Evolutionary conservation across 106 monocot genomes (phyloP).

Genomic region (Acorus calamus): DNA sequence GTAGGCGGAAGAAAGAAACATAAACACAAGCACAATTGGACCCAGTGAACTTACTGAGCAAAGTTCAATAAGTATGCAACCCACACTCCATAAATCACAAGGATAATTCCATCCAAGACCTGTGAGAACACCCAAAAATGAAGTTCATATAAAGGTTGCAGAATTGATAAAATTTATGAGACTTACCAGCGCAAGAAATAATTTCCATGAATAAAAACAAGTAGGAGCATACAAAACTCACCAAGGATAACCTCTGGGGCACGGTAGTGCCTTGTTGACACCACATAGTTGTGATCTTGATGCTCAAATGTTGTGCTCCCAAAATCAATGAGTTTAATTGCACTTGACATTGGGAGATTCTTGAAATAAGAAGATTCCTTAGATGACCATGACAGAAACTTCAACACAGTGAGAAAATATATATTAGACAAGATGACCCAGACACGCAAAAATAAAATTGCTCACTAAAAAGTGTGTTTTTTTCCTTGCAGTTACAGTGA

Average conservation of each 20-base stretch:
- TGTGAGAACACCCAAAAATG: constrained; percentile 23
- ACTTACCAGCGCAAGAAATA: too few species aligned
- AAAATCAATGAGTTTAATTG: constrained; percentile 97
- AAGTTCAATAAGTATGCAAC: constrained; percentile 92
- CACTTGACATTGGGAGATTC: constrained; percentile 79
- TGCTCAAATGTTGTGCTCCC: constrained; percentile 95
- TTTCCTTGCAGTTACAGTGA: not conserved
- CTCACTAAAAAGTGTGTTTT: not conserved
- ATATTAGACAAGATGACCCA: constrained; percentile 3
- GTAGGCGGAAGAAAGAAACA: not conserved
- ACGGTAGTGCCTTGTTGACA: constrained; percentile 93
- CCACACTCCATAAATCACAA: constrained; percentile 98
- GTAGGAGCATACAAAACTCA: constrained; percentile 14
- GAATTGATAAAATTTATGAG: not conserved
- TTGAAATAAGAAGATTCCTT: constrained; percentile 53
- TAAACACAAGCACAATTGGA: not conserved
- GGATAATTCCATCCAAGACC: constrained; percentile 95
- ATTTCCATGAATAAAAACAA: not conserved
- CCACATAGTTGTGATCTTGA: constrained; percentile 95
- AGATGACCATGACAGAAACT: constrained; percentile 35
- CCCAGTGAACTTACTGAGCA: constrained; percentile 65
- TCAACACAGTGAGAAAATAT: not conserved
- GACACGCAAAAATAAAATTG: not conserved
- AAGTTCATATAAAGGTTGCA: not conserved
- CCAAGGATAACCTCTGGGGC: constrained; percentile 99